Evolutionary conservation across 2,329 filamentous ascomycete species (phyloP).

Genomic region (Fusarium lyarnte): DNA sequence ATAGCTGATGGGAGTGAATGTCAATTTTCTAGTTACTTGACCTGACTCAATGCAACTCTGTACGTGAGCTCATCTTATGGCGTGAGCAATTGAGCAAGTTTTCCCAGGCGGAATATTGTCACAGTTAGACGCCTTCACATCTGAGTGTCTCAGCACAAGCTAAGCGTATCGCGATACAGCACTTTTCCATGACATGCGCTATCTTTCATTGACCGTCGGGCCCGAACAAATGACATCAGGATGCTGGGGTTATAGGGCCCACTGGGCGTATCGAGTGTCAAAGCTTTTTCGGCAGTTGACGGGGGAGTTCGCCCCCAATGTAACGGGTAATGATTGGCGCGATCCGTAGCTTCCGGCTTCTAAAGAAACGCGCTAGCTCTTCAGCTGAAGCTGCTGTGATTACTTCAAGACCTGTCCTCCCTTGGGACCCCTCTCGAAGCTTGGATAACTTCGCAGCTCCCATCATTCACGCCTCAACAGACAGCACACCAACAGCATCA

Average conservation of each 20-base stretch:
- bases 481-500: no score
- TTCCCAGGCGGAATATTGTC: not conserved
- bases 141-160: no score
- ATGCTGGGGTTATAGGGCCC: not conserved
- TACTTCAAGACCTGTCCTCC: not conserved
- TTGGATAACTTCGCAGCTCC: no score
- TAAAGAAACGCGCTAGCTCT: not conserved
- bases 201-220: no score
- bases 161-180: no score
- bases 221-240: not conserved
- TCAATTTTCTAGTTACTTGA: rapidly evolving
- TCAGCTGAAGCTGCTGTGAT: no score
- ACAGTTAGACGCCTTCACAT: not conserved
- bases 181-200: not conserved
- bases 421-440: not conserved
- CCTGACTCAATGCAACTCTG: not conserved
- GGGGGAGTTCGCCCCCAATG: not conserved
- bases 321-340: not conserved
- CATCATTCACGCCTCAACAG: not conserved
- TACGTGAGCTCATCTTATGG: no score
- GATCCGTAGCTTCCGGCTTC: not conserved
- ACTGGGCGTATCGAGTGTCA: no score
- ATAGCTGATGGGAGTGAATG: rapidly evolving
- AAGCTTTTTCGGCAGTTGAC: not conserved
- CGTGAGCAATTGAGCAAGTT: no score